These are phyloP conservation scores for Vachellia pachyceras DNA, from an alignment of 306 rosid genomes.

Conservation along the genomic window DNA sequence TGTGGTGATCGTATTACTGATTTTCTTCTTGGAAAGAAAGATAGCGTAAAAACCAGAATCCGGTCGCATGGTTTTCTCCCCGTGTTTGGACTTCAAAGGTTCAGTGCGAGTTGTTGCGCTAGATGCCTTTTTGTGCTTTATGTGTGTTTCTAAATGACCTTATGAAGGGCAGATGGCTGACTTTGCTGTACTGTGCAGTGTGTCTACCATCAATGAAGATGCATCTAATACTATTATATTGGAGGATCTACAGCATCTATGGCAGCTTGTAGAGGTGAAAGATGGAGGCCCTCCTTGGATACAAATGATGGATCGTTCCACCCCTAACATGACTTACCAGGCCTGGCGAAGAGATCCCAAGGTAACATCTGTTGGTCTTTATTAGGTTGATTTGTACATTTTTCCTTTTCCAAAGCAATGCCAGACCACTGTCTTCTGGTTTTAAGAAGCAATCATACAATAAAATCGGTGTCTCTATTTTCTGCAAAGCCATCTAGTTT, in stretches of 20 bases:
- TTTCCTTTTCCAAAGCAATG: neutral
- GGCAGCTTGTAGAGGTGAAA: conserved; percentile 59
- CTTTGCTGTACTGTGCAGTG: conserved; percentile 27
- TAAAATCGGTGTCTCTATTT: neutral
- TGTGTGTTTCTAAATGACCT: neutral
- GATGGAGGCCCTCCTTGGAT: conserved; percentile 70
- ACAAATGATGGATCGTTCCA: conserved; percentile 60
- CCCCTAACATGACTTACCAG: conserved; percentile 58
- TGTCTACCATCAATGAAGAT: conserved; percentile 24
- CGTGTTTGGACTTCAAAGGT: neutral
- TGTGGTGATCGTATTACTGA: neutral
- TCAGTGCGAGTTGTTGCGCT: neutral
- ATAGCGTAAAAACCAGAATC: neutral
- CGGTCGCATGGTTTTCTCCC: neutral
- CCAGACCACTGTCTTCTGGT: conserved; percentile 4
- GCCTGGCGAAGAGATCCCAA: conserved; percentile 68
- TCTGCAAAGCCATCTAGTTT: neutral
- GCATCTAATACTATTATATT: neutral
- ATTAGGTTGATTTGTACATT: neutral
- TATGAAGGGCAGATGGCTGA: neutral
- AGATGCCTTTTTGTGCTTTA: neutral
- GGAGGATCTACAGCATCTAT: conserved; percentile 50
- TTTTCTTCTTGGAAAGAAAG: neutral
- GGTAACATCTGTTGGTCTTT: conserved; percentile 40
- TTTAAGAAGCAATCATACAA: neutral